Evolutionary conservation across 495 filamentous ascomycete species (phyloP), one percentile per base, ranked within the genome.

Genomic region (Trichoderma erinaceum): DNA sequence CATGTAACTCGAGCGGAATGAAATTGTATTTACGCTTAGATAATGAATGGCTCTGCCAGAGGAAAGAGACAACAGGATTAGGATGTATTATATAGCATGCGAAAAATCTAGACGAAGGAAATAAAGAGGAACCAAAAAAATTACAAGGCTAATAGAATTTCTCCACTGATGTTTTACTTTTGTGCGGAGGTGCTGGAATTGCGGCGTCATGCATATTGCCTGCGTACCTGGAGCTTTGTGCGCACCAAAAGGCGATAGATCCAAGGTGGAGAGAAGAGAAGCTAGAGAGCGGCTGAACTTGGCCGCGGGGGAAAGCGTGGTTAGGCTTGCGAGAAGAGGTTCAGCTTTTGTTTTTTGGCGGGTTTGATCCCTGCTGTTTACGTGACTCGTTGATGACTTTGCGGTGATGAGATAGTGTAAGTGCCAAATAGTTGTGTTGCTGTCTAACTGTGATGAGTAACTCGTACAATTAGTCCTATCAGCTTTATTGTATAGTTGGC

Each of bases 191-290:
- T 18, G 48, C 4, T 52, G 27, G 27, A 61, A 61, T 16, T 21
- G 50, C 50, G 56, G 56, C 56, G 27, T 61, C 56, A 61, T 61
- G 56, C 56, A 61, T 61, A 61, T 61, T 32, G 56, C 25, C 10
- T 32, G 56, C n/a, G 48, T 23, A 52, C n/a, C 21, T 50, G 46
- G 21, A 61, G 25, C 52, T 29, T 13, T 61, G 52, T 18, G 52
- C 15, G 52, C 52, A 27, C 52, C 13, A 61, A 16, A n/a, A 15
- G 5, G 52, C 11, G 2, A 61, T 29, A 21, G 52, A 23, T 23
- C 1, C 18, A 27, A 18, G 8, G 27, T 32, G 29, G 56, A 25
- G 56, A 29, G 23, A 16, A 18, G 16, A 29, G 3, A 13, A 25
- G 56, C 56, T 25, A 13, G 56, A 25, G 56, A 18, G n/a, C 21